Base-by-base conservation (phyloP, 805 yeast species). In the Lachancea sp. region DNA sequence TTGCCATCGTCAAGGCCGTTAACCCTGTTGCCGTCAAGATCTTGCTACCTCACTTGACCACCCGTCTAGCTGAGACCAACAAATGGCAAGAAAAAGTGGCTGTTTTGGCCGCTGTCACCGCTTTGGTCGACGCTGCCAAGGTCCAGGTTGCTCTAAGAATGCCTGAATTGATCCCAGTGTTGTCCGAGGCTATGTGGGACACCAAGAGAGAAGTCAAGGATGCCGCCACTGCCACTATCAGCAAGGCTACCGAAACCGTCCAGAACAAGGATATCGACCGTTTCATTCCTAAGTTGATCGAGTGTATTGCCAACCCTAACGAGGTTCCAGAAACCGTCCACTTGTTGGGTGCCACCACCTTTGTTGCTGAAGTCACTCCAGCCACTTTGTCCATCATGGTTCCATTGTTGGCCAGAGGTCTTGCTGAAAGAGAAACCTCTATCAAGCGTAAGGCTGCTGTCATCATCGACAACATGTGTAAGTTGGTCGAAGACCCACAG, bases 101-200 rank as follows among this genome's bases (percentile, higher is more conserved):
- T 59, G 75, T 90, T 62, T 78, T 93, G 70, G 79, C 79, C 67
- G 85, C 95, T 63, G 75, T 93, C 65, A 72, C 95, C 56, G 79
- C 80, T 59, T 77, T 91, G 66, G 99, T 93, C 62, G 95, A 87
- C 68, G 78, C 88, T 59, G 96, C 99, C 62, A 91, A 90, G 73
- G 85, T 74, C 62, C 99, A 90, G 79, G 77, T 93, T 60, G 96
- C 99, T 61, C 80, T 93, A 66, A 89, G 99, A 81, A 93, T 93
- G 98, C 96, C 98, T 66, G 98, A 93, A 79, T 82, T 93, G 71
- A 91, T 93, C 65, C 99, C 99, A 72, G 93, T 84, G 58, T 77
- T 93, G 65, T 93, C 99, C 62, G 99, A 93, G 79, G 88, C 97
- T 65, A 93, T 93, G 98, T 93, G 99, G 99, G 99, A 93, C 75